A percentile compares a stretch with the other conserved stretches of the same genome.
These are phyloP conservation scores for Stemphylium vesicarium DNA, from an alignment of 2,329 filamentous ascomycete genomes.

Conservation along the genomic window DNA sequence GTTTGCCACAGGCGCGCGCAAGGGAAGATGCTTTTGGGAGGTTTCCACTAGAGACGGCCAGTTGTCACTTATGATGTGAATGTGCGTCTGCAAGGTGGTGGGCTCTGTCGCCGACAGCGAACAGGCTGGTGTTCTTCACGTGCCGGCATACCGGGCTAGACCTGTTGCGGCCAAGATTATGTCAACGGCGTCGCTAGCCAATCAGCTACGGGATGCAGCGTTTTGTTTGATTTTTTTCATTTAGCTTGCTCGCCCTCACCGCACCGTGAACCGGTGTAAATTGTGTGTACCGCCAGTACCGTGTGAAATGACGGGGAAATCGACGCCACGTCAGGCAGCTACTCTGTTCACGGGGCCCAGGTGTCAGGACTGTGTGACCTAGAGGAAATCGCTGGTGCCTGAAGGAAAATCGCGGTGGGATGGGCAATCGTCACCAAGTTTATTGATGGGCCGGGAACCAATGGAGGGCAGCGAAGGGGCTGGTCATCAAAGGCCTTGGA, in stretches of 20 bases:
- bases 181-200: constrained; percentile 2
- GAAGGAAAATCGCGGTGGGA: constrained; percentile 3
- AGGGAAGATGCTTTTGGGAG: neutral
- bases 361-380: constrained; percentile 7
- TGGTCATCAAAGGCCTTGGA: constrained; percentile 12
- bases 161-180: neutral
- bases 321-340: constrained; percentile 11
- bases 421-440: constrained; percentile 6
- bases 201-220: neutral
- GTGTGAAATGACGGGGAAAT: neutral
- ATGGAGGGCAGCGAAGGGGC: constrained; percentile 8
- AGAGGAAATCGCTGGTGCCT: constrained; percentile 9
- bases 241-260: constrained; percentile 5
- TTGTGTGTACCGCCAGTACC: neutral
- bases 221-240: constrained; percentile 1
- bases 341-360: neutral
- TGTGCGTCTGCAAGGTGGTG: neutral
- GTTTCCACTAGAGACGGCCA: neutral
- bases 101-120: neutral
- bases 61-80: neutral
- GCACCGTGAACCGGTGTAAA: constrained; percentile 5
- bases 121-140: neutral
- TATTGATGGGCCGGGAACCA: constrained; percentile 2
- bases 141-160: neutral
- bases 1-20: neutral